Base-by-base conservation (phyloP, 2,329 filamentous ascomycete genomes). In the Pestalotiopsis sp. region DNA sequence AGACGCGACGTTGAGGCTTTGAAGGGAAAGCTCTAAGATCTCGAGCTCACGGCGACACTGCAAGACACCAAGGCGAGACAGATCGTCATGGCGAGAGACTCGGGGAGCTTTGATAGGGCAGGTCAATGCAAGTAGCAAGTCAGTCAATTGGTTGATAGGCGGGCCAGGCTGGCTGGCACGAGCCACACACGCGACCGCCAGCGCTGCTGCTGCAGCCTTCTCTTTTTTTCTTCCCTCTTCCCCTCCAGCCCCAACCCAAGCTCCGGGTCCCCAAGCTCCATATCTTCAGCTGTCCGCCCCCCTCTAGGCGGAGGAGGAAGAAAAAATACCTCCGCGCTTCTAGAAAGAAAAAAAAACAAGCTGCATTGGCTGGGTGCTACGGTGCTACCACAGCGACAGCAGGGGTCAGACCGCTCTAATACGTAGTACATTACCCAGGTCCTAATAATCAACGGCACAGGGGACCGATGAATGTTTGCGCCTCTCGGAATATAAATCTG, bases 11-110 rank as follows among this genome's bases (percentile, higher is more conserved):
- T n/a, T 20, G 45, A 52, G 45, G 45, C 20, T 20, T 52, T 49
- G 41, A 49, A n/a, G 45, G 45, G 45, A n/a, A 52, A n/a, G 45
- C 17, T n/a, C 20, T 52, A 20, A 9, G 17, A 52, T n/a, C 6
- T 52, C 17, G 45, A 17, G 9, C 45, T 52, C 45, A 60, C 23
- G 57, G 14, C 12, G 17, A 60, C 25, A 60, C 25, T 27, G 57
- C 57, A 60, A 60, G 57, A 52, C 45, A 52, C n/a, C 57, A 60
- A 56, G 57, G 57, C 57, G 57, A 60, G 57, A 60, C 57, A 60
- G 25, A 60, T 27, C 57, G 57, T 36, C 31, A 27, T 60, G 20
- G 14, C 20, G 14, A 27, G 25, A 60, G 57, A 27, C 31, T 60
- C 23, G 57, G 45, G 45, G 45, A 52, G 45, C 45, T 52, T 52